phyloP scores from a whole-genome alignment of 768 basidiomycete genomes.

The Termitomyces sp. region DNA sequence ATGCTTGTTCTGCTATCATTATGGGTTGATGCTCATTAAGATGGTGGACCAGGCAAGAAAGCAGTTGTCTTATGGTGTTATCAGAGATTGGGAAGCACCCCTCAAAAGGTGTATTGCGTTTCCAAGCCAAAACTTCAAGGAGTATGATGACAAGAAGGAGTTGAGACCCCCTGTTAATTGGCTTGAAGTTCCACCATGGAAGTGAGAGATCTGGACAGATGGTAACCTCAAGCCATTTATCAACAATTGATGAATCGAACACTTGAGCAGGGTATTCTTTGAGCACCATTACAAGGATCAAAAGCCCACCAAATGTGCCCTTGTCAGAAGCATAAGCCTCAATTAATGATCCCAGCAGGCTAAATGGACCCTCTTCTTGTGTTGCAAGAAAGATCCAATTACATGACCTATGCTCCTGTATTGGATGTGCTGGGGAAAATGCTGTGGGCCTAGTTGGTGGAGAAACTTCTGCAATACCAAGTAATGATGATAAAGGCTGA shows the following conservation, averaged over 20 bases:
- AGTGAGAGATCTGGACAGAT: not conserved
- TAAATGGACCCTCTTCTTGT: constrained; percentile 1
- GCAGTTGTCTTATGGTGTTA: not conserved
- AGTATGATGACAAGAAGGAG: not conserved
- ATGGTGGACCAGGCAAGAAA: not conserved
- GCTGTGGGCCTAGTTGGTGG: not conserved
- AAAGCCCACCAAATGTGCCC: not conserved
- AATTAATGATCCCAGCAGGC: not conserved
- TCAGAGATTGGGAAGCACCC: not conserved
- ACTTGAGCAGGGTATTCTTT: not conserved
- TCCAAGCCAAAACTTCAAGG: constrained; percentile 3
- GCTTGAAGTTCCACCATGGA: no score
- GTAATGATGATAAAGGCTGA: not conserved
- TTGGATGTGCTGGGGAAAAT: not conserved
- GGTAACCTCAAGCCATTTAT: not conserved
- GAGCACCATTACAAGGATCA: not conserved
- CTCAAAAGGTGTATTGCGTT: not conserved
- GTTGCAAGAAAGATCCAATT: not conserved
- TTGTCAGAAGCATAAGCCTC: not conserved
- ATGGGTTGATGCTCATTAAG: not conserved
- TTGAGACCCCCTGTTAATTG: not conserved
- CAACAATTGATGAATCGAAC: not conserved
- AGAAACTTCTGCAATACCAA: not conserved
- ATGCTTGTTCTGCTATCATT: not conserved
- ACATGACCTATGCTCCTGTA: not conserved